Evolutionary conservation across 345 rosid species (phyloP).

Genomic region (Acer yangbiense): DNA sequence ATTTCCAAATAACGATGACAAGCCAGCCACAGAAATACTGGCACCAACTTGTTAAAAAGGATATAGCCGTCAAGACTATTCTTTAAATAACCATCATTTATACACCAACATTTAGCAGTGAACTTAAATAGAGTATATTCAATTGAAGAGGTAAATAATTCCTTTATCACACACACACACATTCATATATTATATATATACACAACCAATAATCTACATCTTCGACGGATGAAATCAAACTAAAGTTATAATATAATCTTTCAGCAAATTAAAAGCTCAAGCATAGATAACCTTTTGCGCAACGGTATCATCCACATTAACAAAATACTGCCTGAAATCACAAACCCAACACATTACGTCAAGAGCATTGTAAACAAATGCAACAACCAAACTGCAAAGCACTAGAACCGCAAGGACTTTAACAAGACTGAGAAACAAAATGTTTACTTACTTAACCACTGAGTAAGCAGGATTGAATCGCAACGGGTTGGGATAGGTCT

Average conservation of each 20-base stretch:
- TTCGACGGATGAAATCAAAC: neutral
- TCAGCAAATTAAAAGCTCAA: neutral
- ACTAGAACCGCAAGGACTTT: neutral
- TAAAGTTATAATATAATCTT: neutral
- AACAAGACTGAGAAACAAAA: neutral
- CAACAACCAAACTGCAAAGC: neutral
- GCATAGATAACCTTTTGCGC: constrained; percentile 61
- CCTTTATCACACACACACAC: no score
- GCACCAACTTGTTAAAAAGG: neutral
- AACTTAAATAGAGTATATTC: no score
- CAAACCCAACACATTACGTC: neutral
- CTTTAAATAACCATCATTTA: neutral
- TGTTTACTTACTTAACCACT: constrained; percentile 54
- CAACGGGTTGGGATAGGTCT: constrained; percentile 69
- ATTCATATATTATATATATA: no score
- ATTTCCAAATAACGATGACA: neutral
- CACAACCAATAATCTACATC: neutral
- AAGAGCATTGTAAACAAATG: neutral
- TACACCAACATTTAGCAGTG: no score
- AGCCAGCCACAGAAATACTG: neutral
- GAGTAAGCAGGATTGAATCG: constrained; percentile 66
- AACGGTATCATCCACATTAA: constrained; percentile 74
- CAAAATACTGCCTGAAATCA: constrained; percentile 81
- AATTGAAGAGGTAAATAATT: no score
- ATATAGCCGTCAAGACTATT: neutral